Base-by-base conservation (phyloP, 352 stramenopile species). In the Globisporangium parvum region DNA sequence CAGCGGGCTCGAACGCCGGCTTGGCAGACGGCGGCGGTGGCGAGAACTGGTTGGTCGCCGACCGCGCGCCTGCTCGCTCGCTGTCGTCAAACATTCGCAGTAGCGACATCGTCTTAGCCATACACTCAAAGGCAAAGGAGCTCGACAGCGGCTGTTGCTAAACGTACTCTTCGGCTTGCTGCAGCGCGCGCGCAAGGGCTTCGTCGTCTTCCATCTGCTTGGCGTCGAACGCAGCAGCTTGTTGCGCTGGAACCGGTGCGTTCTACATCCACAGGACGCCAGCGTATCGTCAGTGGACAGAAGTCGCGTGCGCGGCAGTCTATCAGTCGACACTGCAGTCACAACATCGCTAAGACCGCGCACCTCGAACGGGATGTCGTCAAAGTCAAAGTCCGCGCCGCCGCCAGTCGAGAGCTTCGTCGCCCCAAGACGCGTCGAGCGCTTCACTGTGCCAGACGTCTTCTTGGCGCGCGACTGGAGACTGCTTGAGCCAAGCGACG, bases 171-270 rank as follows among this genome's bases (percentile, higher is more conserved):
- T 95, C 85, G 9, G 74, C 73, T 42, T 93, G 60, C 54, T 96
- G 87, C 26, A 96, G 46, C 15, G 82, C 85, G 14, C 87, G 77
- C 31, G 87, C 87, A 2, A 96, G 63, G 9, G 87, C 83, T 57
- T 94, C 84, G 28, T 95, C 87, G 52, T 95, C 85, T 61, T 93
- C 81, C 24, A 96, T 79, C 59, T 96, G 87, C 60, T 94, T 92
- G 51, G 78, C 70, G 31, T 70, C 62, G 14, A 69, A 65, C 4
- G 70, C 53, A 14, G 64, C 49, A 21, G 57, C 52, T 10, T 65
- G 42, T 18, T 65, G 57, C 18, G 75, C 63, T 31, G 80, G 26
- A 4, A 55, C 51, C 42, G 81, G 77, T 3, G 84, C 81, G 49
- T 94, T 94, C 84, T 93, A 53, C 6, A 11, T 9, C 41, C 6